Evolutionary conservation across 805 yeast species (phyloP).

Genomic region (Wickerhamomyces canadensis): DNA sequence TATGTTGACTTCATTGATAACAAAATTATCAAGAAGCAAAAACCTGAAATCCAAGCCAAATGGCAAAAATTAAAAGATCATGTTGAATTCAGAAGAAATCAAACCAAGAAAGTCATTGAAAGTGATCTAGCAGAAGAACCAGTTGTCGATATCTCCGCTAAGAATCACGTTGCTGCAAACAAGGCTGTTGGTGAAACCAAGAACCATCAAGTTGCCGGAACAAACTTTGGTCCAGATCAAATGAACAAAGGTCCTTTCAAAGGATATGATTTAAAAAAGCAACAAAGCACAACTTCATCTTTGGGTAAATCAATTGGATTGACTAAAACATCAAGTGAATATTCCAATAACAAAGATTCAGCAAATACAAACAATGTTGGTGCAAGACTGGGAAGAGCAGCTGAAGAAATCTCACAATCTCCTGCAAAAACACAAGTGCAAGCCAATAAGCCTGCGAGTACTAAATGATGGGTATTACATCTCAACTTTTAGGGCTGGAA

Average conservation of each 20-base stretch:
- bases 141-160: background rate
- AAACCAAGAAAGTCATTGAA: slow-evolving; percentile 24
- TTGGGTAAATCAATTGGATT: slow-evolving; percentile 1
- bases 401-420: background rate
- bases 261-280: background rate
- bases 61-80: slow-evolving; percentile 38
- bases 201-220: slow-evolving; percentile 6
- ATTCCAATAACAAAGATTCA: slow-evolving; percentile 5
- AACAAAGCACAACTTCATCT: background rate
- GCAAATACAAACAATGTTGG: slow-evolving; percentile 3
- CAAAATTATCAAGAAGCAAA: slow-evolving; percentile 28
- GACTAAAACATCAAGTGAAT: background rate
- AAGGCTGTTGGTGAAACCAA: slow-evolving; percentile 4
- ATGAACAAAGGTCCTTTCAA: background rate
- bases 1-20: slow-evolving; percentile 26
- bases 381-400: slow-evolving; percentile 3
- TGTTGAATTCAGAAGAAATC: slow-evolving; percentile 34
- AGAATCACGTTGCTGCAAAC: background rate
- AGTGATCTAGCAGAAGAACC: slow-evolving; percentile 7
- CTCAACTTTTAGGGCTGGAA: too few relatives aligned
- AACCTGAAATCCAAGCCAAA: slow-evolving; percentile 21
- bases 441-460: background rate
- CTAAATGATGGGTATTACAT: too few relatives aligned
- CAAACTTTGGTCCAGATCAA: background rate
- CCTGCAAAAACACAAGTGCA: background rate